A percentile compares a stretch with the other conserved stretches of the same genome.
Conservation (phyloP, 2,329 filamentous ascomycete species). For the Diaporthe vaccinii region DNA sequence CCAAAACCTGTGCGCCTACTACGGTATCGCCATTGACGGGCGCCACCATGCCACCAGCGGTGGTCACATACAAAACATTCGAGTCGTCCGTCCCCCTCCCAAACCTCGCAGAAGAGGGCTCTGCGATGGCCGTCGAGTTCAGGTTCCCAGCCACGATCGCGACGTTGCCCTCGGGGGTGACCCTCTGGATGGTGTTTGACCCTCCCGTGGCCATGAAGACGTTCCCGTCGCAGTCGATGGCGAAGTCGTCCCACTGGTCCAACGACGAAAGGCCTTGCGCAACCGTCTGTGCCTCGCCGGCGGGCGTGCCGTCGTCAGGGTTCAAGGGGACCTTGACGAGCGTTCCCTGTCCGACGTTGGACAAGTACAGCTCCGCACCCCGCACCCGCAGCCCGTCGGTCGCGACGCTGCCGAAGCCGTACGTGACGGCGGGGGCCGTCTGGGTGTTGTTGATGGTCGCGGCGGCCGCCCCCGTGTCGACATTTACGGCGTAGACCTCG, state of each 20-base stretch:
- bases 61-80: constrained; percentile 40
- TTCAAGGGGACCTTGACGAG: constrained; percentile 44
- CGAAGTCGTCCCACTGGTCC: constrained; percentile 44
- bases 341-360: constrained; percentile 45
- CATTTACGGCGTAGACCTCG: constrained; percentile 44
- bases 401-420: constrained; percentile 40
- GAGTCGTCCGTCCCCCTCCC: constrained; percentile 36
- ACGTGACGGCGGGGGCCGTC: constrained; percentile 41
- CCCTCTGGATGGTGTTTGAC: constrained; percentile 42
- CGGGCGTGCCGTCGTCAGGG: constrained; percentile 36
- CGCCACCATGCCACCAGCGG: constrained; percentile 37
- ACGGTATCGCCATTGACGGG: constrained; percentile 40
- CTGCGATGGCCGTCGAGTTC: constrained; percentile 42
- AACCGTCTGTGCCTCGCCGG: constrained; percentile 40
- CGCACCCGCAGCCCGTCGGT: constrained; percentile 48
- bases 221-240: constrained; percentile 44
- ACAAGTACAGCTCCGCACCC: constrained; percentile 45
- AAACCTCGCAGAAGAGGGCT: constrained; percentile 39
- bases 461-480: constrained; percentile 43
- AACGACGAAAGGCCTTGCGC: constrained; percentile 27
- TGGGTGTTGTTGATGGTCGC: constrained; percentile 45
- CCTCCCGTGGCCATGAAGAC: constrained; percentile 42
- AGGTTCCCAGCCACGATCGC: constrained; percentile 42
- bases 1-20: constrained; percentile 38
- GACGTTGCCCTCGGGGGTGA: constrained; percentile 37